Conservation (phyloP, 1,139 yeast genomes). For the Yamadazyma blattariae region DNA sequence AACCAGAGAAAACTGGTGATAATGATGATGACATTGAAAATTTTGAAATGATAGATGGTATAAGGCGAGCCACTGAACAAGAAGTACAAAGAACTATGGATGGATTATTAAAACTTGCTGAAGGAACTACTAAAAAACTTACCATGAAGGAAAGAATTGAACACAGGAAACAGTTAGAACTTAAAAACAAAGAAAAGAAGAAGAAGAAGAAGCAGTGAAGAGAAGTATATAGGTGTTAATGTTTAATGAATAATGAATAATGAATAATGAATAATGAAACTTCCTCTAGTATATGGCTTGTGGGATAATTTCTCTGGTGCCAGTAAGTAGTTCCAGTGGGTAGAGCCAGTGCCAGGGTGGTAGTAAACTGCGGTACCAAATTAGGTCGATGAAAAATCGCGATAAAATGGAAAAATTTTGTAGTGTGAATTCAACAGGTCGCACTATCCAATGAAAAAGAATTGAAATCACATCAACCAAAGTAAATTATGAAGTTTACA, state of each 20-base stretch:
- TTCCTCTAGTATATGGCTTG: no score
- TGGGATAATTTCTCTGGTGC: no score
- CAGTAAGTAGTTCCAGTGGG: background rate
- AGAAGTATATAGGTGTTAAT: constrained; percentile 14
- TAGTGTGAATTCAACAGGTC: no score
- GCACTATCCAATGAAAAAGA: constrained; percentile 17
- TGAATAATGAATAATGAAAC: no score
- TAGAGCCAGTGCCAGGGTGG: background rate
- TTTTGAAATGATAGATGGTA: constrained; percentile 29
- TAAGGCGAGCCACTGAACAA: constrained; percentile 29
- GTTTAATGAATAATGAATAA: no score
- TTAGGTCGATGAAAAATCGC: background rate
- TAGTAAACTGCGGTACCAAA: background rate
- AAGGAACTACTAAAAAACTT: constrained; percentile 7
- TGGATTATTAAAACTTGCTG: constrained; percentile 20
- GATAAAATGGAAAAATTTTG: constrained; percentile 4
- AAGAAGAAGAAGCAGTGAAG: no score
- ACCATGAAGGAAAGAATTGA: constrained; percentile 42
- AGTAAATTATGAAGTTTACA: constrained; percentile 46
- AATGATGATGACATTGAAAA: constrained; percentile 21
- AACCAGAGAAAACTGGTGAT: no score
- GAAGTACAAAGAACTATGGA: constrained; percentile 35
- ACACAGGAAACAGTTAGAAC: constrained; percentile 40
- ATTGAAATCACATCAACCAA: constrained; percentile 14
- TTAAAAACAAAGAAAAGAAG: constrained; percentile 20